phyloP scores from a whole-genome alignment of 768 basidiomycete genomes.

The Russula ochroleuca region DNA sequence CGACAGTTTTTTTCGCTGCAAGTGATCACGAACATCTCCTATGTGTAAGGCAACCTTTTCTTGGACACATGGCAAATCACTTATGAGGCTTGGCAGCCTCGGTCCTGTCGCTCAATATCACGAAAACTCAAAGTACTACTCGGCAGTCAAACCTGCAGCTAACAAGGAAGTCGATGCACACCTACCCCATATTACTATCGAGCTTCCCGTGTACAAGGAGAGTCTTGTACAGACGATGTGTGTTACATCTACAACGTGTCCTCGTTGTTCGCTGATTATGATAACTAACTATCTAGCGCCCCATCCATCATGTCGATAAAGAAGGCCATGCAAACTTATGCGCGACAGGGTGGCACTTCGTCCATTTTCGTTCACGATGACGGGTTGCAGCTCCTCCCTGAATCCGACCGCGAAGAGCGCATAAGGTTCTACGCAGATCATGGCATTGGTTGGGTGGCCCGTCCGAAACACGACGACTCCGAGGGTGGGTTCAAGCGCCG shows the following conservation, averaged over 20 bases:
- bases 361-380: constrained; percentile 81
- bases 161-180: constrained; percentile 59
- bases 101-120: constrained; percentile 84
- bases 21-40: constrained; percentile 58
- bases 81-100: constrained; percentile 40
- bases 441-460: constrained; percentile 79
- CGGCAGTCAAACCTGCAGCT: constrained; percentile 56
- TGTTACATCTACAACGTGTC: constrained; percentile 31
- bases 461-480: constrained; percentile 60
- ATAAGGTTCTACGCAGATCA: constrained; percentile 71
- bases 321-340: constrained; percentile 88
- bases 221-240: constrained; percentile 78
- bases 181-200: constrained; percentile 72
- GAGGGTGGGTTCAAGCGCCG: constrained; percentile 73
- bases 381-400: constrained; percentile 64
- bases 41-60: constrained; percentile 46
- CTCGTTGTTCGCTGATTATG: background rate
- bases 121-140: constrained; percentile 82
- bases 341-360: constrained; percentile 82
- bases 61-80: constrained; percentile 10
- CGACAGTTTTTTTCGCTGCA: constrained; percentile 70
- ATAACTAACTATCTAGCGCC: constrained; percentile 42
- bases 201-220: constrained; percentile 89
- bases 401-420: constrained; percentile 60
- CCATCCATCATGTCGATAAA: constrained; percentile 76